phyloP scores from a whole-genome alignment of 2,329 filamentous ascomycete genomes.

The Periconia macrospinosa region DNA sequence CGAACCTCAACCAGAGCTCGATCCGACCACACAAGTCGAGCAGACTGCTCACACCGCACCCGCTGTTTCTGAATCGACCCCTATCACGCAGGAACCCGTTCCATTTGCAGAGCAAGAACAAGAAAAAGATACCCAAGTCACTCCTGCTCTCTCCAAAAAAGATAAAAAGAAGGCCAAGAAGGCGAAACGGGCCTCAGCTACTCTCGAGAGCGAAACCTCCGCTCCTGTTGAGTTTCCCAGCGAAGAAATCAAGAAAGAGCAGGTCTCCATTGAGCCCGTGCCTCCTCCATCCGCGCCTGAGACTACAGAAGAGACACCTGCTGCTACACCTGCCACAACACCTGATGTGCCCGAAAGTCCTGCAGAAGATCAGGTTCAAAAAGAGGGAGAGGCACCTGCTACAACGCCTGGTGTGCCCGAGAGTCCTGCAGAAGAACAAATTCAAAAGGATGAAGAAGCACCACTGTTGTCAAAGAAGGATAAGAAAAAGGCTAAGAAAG shows the following conservation, averaged over 20 bases:
- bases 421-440: background rate
- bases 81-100: background rate
- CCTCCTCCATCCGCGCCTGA: background rate
- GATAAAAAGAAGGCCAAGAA: constrained; percentile 25
- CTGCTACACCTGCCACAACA: too few relatives aligned
- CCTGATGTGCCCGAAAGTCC: background rate
- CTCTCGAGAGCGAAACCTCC: constrained; percentile 2
- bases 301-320: constrained; percentile 1
- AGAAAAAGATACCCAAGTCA: constrained; percentile 1
- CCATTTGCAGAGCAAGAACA: background rate
- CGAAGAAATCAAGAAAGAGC: background rate
- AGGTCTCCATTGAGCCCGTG: background rate
- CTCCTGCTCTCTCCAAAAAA: constrained; percentile 7
- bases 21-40: background rate
- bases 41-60: background rate
- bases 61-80: background rate
- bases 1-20: background rate
- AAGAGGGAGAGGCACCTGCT: constrained; percentile 2
- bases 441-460: constrained; percentile 1
- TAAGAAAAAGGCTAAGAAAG: constrained; percentile 33
- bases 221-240: background rate
- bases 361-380: background rate
- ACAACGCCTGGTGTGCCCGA: background rate
- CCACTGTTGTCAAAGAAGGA: constrained; percentile 27
- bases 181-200: constrained; percentile 13